phyloP scores from a whole-genome alignment of 164 flowering plant species.

The Euptelea pleiosperma region DNA sequence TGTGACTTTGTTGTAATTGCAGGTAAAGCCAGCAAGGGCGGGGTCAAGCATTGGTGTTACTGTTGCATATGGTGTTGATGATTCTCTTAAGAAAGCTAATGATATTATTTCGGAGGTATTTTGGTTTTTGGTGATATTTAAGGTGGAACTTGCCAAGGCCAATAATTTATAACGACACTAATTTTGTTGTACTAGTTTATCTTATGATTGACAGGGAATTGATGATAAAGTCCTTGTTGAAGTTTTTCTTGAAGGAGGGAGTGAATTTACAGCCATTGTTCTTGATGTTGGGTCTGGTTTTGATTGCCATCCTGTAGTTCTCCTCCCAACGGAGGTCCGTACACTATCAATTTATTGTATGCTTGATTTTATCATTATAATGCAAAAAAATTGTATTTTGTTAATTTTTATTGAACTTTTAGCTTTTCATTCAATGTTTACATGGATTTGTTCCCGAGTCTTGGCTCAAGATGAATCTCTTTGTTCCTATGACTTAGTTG shows the following conservation, averaged over 20 bases:
- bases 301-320: constrained; percentile 63
- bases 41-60: constrained; percentile 91
- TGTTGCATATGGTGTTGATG: constrained; percentile 82
- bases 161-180: neutral
- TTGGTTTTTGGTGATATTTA: constrained; percentile 1
- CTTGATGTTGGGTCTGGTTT: constrained; percentile 80
- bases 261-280: constrained; percentile 85
- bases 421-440: too few species aligned
- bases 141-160: neutral
- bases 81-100: constrained; percentile 61
- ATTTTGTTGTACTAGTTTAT: constrained; percentile 1
- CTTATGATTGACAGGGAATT: constrained; percentile 48
- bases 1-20: constrained; percentile 4
- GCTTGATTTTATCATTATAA: too few species aligned
- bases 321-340: constrained; percentile 80
- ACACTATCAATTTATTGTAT: too few species aligned
- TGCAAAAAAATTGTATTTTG: too few species aligned
- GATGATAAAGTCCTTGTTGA: constrained; percentile 79
- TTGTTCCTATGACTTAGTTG: too few species aligned
- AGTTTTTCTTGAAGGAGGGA: constrained; percentile 79
- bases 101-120: constrained; percentile 62
- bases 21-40: constrained; percentile 90
- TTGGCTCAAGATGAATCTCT: too few species aligned
- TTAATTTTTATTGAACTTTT: too few species aligned
- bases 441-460: too few species aligned